Evolutionary conservation across 495 filamentous ascomycete genomes (phyloP), one percentile per base, ranked within the genome.

Genomic region (Trypethelium eluteriae): DNA sequence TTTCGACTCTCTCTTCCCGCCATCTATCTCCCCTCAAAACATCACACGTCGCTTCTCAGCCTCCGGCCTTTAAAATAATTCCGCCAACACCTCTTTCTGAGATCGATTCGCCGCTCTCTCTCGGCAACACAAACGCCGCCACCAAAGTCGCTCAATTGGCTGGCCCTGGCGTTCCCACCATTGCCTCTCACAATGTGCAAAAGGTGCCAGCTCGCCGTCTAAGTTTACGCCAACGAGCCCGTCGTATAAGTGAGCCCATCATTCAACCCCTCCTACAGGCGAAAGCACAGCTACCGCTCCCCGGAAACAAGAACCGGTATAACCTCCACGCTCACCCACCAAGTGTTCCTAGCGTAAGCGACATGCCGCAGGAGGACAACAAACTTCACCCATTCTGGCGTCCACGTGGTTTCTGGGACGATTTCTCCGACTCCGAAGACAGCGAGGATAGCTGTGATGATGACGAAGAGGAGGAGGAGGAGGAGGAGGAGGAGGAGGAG

Each of bases 361-460:
- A 66, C 32, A 64, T 68, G 7, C 62, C 62, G 18, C 72, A 70
- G 16, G 68, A 71, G 25, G 69, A 70, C 39, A 81, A 80, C 62
- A 85, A 82, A 61, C 79, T 93, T 4, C 88, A 94, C 71, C 90
- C 91, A 1, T 88, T 89, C 75, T 96, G 92, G 92, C 83, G 86
- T 36, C 90, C 92, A 3, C 84, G 83, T 35, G 80, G 85, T 35
- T 90, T 89, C 73, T 89, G 85, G 81, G 87, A 89, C 38, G 85
- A 88, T 65, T 76, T 82, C 5, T 81, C 82, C 41, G 81, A 83
- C 65, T 77, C 79, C 7, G 75, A 81, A 11, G 76, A 81, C 38
- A 76, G 79, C 64, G 76, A 75, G 12, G 73, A 81, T n/a, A 57
- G 63, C 57, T 70, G 50, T 61, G 74, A 78, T 1, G 73, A 80